Evolutionary conservation across 768 basidiomycete species (phyloP), one percentile per base, ranked within the genome.

Genomic region (Jaapia argillacea): DNA sequence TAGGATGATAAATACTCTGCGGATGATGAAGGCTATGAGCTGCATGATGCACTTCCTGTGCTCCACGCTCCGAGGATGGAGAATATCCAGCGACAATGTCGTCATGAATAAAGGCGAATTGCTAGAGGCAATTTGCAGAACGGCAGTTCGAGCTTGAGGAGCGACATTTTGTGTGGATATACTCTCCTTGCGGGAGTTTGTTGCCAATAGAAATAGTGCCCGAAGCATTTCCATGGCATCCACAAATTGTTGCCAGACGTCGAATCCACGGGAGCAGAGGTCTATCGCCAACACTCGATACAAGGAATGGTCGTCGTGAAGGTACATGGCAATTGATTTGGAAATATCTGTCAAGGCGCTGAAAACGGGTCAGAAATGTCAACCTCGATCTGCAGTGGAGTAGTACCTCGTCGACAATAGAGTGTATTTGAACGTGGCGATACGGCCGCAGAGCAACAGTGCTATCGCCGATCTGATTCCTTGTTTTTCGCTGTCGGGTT

Each of bases 51-150:
- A 79, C 53, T 82, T 90, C 20, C 91, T 71, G 48, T 93, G 82
- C 28, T 84, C 80, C 16, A 86, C 66, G 4, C 75, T 78, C 14
- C 72, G 71, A 6, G 86, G 81, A 25, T 81, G 80, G 33, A 94
- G 63, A 41, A 98, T 91, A 55, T 97, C 96, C 50, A 94, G 70
- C 3, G 83, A 80, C 31, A 99, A 61, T 0, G 94, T 96, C 0
- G 90, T 85, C 85, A 98, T 97, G 65, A 98, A 94, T 7, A 98
- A 60, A 4, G 80, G 78, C 4, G 93, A 90, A 51, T 92, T 84
- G 38, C 72, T 72, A 0, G 79, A 71, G 1, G 92, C 92, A 35
- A 97, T 85, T 33, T 85, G 81, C 6, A 97, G 62, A 2, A 94
- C 81, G 0, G 93, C 91, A 18, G 75, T 61, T 36, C 94, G 73